A percentile compares a stretch with the other conserved stretches of the same genome.
Evolutionary conservation across 2,329 filamentous ascomycete genomes (phyloP).

Genomic region (Colletotrichum noveboracense): DNA sequence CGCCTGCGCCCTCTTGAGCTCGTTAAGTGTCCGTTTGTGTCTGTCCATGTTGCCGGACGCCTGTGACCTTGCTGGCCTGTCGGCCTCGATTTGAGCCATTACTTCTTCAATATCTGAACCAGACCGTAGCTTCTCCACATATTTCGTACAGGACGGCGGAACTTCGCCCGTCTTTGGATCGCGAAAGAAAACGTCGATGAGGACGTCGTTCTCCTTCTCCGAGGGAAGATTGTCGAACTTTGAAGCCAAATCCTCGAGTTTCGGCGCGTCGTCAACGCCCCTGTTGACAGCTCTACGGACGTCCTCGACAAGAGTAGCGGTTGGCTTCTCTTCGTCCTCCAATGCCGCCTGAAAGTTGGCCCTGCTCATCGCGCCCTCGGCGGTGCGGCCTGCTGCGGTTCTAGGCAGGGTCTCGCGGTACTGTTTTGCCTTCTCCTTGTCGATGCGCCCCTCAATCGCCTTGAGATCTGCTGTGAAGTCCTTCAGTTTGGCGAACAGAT

Average conservation of each 20-base stretch:
- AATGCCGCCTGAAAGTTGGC: background rate
- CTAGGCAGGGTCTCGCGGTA: conserved; percentile 43
- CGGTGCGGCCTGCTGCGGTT: conserved; percentile 1
- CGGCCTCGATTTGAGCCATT: conserved; percentile 33
- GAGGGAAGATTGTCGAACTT: conserved; percentile 12
- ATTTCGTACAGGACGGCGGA: conserved; percentile 35
- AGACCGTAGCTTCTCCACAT: conserved; percentile 42
- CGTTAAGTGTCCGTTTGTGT: conserved; percentile 45
- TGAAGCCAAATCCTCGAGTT: conserved; percentile 7
- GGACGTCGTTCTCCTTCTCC: conserved; percentile 7
- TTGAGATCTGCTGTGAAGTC: conserved; percentile 46
- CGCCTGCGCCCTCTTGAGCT: conserved; percentile 52
- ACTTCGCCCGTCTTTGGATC: conserved; percentile 36
- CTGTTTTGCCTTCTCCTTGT: conserved; percentile 58
- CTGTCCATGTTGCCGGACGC: conserved; percentile 37
- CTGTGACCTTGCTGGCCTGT: conserved; percentile 31
- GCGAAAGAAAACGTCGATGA: conserved; percentile 36
- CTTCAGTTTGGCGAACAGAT: conserved; percentile 53
- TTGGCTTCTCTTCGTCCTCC: conserved; percentile 9
- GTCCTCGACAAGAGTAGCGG: background rate
- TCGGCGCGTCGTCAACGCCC: background rate
- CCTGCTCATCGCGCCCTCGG: conserved; percentile 18
- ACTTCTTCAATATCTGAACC: conserved; percentile 33
- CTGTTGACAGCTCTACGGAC: conserved; percentile 5
- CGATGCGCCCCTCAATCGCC: conserved; percentile 54